A percentile compares a stretch with the other conserved stretches of the same genome.
phyloP scores from a whole-genome alignment of 768 basidiomycete species.

The Kwoniella mangroviensis region DNA sequence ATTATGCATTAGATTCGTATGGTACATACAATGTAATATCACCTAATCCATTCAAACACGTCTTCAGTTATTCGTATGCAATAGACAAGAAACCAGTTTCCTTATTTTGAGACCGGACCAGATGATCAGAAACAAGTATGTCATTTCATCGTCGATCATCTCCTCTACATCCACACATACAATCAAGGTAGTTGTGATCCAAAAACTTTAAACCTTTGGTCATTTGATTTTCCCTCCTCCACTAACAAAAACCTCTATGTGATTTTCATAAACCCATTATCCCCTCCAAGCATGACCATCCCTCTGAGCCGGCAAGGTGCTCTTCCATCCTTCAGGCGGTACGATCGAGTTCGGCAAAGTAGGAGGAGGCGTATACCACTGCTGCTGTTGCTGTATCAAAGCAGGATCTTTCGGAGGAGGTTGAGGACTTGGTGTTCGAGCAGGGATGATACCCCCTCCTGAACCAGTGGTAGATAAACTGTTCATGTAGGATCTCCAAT shows the following conservation, averaged over 20 bases:
- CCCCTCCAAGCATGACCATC: constrained; percentile 46
- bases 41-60: no score
- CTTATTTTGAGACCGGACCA: no score
- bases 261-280: neutral
- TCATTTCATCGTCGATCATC: neutral
- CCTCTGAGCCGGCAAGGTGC: constrained; percentile 35
- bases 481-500: constrained; percentile 50
- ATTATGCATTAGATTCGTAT: no score
- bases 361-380: constrained; percentile 52
- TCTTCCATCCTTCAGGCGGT: constrained; percentile 51
- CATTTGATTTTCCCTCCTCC: no score
- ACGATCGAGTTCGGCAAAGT: constrained; percentile 43
- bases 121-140: neutral
- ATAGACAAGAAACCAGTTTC: no score
- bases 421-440: constrained; percentile 35
- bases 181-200: neutral
- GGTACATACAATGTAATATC: no score
- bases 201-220: no score
- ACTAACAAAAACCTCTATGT: no score
- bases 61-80: no score
- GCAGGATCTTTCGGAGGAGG: constrained; percentile 32
- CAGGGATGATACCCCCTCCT: constrained; percentile 16
- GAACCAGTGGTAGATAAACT: constrained; percentile 23
- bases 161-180: neutral
- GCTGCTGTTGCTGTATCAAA: constrained; percentile 14